phyloP scores from a whole-genome alignment of 2,329 filamentous ascomycete species.

The Neonectria sp. region DNA sequence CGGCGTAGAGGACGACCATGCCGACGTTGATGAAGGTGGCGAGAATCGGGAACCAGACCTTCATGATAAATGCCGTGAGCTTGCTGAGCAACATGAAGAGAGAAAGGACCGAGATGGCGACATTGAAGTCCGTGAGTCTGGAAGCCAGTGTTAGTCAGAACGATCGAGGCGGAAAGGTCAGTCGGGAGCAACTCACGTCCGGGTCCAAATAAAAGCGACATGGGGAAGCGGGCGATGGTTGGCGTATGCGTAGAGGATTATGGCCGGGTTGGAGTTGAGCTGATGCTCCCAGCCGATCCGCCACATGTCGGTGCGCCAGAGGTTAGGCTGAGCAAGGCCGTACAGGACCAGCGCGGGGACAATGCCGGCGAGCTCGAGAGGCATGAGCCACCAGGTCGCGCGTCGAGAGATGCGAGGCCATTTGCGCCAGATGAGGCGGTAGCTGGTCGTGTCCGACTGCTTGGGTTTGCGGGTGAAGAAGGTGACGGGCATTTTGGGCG shows the following conservation, averaged over 20 bases:
- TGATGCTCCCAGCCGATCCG: conserved; percentile 77
- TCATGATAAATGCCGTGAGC: conserved; percentile 78
- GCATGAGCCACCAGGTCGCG: conserved; percentile 75
- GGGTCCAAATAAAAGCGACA: conserved; percentile 80
- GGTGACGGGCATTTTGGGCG: conserved; percentile 44
- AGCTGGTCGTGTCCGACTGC: conserved; percentile 48
- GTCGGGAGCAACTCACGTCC: conserved; percentile 69
- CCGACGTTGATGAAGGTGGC: conserved; percentile 70
- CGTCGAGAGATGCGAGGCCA: conserved; percentile 67
- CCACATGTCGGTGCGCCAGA: conserved; percentile 82
- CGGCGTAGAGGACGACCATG: conserved; percentile 74
- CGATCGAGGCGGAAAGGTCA: conserved; percentile 13
- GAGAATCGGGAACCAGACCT: conserved; percentile 78
- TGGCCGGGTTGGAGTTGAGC: conserved; percentile 81
- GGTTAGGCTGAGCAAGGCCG: conserved; percentile 80
- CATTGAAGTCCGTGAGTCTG: conserved; percentile 82
- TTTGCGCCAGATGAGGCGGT: conserved; percentile 71
- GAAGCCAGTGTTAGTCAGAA: not conserved
- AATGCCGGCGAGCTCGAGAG: conserved; percentile 75
- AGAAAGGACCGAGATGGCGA: conserved; percentile 81
- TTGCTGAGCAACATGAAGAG: conserved; percentile 84
- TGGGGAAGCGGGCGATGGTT: conserved; percentile 76
- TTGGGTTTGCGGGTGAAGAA: conserved; percentile 37
- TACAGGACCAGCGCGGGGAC: conserved; percentile 79
- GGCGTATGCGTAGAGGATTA: conserved; percentile 80